Conservation (phyloP, 441 rosid genomes). For the Bocquillonia castaneifolia region DNA sequence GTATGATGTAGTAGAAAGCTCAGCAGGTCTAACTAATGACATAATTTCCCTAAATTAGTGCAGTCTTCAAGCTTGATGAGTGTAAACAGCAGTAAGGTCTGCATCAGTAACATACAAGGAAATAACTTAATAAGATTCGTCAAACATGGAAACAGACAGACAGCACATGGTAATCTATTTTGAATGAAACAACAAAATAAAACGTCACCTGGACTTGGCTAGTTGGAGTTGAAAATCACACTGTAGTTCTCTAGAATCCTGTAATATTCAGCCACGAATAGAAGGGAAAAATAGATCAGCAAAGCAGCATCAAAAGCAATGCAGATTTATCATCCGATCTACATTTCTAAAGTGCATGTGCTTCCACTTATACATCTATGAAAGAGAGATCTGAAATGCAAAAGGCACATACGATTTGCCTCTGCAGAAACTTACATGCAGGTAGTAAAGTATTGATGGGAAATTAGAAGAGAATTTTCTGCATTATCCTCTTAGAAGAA, state of each 20-base stretch:
- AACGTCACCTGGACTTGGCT: slow-evolving; percentile 7
- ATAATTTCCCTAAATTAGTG: slow-evolving; percentile 31
- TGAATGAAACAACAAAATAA: not conserved
- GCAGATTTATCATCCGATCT: not conserved
- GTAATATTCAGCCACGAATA: not conserved
- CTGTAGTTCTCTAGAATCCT: slow-evolving; percentile 9
- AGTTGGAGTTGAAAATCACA: not conserved
- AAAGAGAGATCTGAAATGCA: not conserved
- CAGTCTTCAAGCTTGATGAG: slow-evolving; percentile 22
- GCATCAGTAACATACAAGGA: slow-evolving; percentile 14
- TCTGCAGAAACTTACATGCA: not conserved
- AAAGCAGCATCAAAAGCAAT: not conserved
- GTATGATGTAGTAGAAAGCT: slow-evolving; percentile 50
- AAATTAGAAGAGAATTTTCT: not conserved
- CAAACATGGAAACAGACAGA: slow-evolving; percentile 3
- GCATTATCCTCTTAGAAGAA: not conserved
- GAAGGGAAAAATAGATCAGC: not conserved
- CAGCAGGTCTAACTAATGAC: slow-evolving; percentile 64
- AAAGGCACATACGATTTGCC: not conserved
- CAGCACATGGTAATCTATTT: not conserved
- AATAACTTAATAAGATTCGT: slow-evolving; percentile 1
- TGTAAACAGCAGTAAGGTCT: slow-evolving; percentile 21
- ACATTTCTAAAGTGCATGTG: not conserved
- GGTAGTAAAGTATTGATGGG: not conserved
- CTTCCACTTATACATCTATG: not conserved